These are phyloP conservation scores for Prunus armeniaca DNA, from an alignment of 306 rosid species.

Conservation along the genomic window DNA sequence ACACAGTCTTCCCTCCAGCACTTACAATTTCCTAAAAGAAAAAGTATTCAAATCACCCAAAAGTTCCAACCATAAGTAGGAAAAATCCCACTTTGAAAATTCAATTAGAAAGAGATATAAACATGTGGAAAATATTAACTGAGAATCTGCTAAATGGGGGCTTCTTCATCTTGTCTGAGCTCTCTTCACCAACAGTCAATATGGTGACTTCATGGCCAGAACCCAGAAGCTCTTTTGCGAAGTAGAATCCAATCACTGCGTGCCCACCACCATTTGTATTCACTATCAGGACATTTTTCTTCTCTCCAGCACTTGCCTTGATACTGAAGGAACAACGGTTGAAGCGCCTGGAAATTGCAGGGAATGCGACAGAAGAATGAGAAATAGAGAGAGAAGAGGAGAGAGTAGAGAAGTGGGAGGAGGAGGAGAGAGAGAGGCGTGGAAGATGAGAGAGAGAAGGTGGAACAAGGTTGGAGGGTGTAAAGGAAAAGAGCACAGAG, in stretches of 20 bases:
- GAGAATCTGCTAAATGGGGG: slow-evolving; percentile 90
- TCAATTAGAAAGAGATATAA: slow-evolving; percentile 30
- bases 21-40: slow-evolving; percentile 67
- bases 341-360: slow-evolving; percentile 36
- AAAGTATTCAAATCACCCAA: not conserved
- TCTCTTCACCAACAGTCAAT: slow-evolving; percentile 81
- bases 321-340: slow-evolving; percentile 35
- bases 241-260: slow-evolving; percentile 87
- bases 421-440: slow-evolving; percentile 51
- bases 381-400: slow-evolving; percentile 53
- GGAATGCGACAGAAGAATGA: slow-evolving; percentile 25
- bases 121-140: slow-evolving; percentile 26
- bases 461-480: slow-evolving; percentile 42
- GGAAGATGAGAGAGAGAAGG: slow-evolving; percentile 39
- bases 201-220: slow-evolving; percentile 73
- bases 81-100: slow-evolving; percentile 13
- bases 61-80: not conserved
- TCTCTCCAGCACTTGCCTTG: slow-evolving; percentile 49
- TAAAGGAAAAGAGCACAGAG: slow-evolving; percentile 43
- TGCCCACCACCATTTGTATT: slow-evolving; percentile 87
- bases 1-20: slow-evolving; percentile 75
- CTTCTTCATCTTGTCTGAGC: slow-evolving; percentile 86
- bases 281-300: slow-evolving; percentile 75
- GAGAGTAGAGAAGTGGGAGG: slow-evolving; percentile 31
- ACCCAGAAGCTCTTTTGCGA: slow-evolving; percentile 79